Evolutionary conservation across 176 grass and related monocot genomes (phyloP).

Genomic region (Paspalum vaginatum): DNA sequence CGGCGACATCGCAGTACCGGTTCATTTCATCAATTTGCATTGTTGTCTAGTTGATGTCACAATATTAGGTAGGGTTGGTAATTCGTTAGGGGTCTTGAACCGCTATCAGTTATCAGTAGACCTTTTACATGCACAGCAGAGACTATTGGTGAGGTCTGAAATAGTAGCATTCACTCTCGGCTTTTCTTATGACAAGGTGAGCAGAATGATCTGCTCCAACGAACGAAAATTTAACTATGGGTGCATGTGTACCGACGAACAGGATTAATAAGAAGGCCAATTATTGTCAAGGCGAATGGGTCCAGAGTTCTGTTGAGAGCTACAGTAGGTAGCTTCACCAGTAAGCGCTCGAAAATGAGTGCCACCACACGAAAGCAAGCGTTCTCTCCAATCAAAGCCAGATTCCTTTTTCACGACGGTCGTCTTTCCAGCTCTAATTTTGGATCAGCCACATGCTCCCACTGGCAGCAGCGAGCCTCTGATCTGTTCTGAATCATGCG

Average conservation of each 20-base stretch:
- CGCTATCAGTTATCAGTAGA: neutral
- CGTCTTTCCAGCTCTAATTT: slow-evolving; percentile 17
- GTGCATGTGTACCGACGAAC: slow-evolving; percentile 14
- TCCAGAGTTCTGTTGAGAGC: neutral
- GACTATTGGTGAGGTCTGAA: slow-evolving; percentile 3
- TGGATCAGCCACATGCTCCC: slow-evolving; percentile 25
- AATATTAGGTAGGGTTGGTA: slow-evolving; percentile 28
- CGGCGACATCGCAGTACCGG: neutral
- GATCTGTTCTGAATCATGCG: slow-evolving; percentile 35
- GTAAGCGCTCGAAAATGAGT: slow-evolving; percentile 29
- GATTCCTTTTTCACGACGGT: slow-evolving; percentile 44
- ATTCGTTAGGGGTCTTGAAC: slow-evolving; percentile 4
- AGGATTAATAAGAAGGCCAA: slow-evolving; percentile 31
- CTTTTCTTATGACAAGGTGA: slow-evolving; percentile 4
- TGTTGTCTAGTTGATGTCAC: neutral
- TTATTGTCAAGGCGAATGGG: slow-evolving; percentile 9
- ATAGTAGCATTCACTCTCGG: neutral
- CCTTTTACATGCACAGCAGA: neutral
- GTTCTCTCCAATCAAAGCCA: slow-evolving; percentile 44
- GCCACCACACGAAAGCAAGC: slow-evolving; percentile 44
- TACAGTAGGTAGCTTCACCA: slow-evolving; percentile 16
- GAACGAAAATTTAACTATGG: neutral
- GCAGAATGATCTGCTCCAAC: slow-evolving; percentile 9
- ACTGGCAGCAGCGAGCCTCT: slow-evolving; percentile 2
- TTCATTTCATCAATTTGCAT: slow-evolving; percentile 24